Base-by-base conservation (phyloP, 2,329 filamentous ascomycete species). In the Colletotrichum eremochloae region DNA sequence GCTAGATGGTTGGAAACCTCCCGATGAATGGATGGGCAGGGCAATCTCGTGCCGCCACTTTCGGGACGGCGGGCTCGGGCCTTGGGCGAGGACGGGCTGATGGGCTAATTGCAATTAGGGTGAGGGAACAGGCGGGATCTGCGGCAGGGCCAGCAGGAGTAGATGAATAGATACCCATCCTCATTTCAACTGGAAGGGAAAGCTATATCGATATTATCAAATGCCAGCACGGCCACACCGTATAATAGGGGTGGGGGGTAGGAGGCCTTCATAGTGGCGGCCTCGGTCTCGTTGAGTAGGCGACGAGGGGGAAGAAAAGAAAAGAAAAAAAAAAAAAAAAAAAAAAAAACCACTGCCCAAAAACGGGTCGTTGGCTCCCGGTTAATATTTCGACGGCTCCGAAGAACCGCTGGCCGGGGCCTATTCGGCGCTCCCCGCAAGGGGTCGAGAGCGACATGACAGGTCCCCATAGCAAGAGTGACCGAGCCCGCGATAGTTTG, bases 401-500 rank as follows among this genome's bases (percentile, higher is more conserved):
- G 38, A 55, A 50, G 46, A 67, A 12, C 29, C 44, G 53, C 46
- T 24, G 38, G 44, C 61, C 53, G 38, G 69, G 55, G 53, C 53
- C 11, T 53, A 40, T 44, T n/a, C 15, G 50, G 56, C 46, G 53
- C 33, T 53, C 52, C 29, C 44, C 33, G 46, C 44, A 42, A 55
- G 4, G 65, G 69, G 63, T 69, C 46, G 50, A 42, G 48, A 50
- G 57, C n/a, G 42, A 52, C 46, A 44, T 68, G 69, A 60, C 53
- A 48, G 53, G 46, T 58, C 53, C 29, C 58, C 31, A 33, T n/a
- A 48, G 46, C 62, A 46, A 60, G 40, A 66, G 33, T 63, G 38
- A 38, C 65, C 29, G 65, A 63, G 53, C 53, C 46, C 52, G 60
- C 64, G 58, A 60, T 53, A 53, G 69, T 72, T 58, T 68, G 65